Evolutionary conservation across 768 basidiomycete genomes (phyloP).

Genomic region (Lactarius sanguifluus): DNA sequence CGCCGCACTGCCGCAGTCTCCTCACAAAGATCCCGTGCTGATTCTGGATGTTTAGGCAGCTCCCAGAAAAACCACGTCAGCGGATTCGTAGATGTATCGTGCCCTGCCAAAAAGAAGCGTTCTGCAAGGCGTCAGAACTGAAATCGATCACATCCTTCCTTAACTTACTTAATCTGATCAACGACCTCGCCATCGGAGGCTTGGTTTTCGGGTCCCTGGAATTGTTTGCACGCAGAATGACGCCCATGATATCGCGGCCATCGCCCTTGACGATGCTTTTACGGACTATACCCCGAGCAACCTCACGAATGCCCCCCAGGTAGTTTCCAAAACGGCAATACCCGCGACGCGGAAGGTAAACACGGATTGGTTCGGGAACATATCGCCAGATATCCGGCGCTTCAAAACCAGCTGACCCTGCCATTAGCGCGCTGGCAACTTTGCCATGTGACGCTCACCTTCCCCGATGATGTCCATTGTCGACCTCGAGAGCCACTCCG

Average conservation of each 20-base stretch:
- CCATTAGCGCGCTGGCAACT: too few species aligned
- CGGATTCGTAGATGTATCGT: conserved; percentile 37
- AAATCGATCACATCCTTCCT: neutral
- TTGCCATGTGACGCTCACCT: too few species aligned
- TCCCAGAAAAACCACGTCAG: conserved; percentile 37
- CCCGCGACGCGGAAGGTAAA: conserved; percentile 35
- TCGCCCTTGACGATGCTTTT: conserved; percentile 33
- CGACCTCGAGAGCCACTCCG: too few species aligned
- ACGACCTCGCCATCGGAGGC: too few species aligned
- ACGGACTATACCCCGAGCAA: conserved; percentile 32
- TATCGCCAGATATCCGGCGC: conserved; percentile 26
- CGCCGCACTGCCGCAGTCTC: conserved; percentile 33
- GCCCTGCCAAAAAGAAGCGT: conserved; percentile 28
- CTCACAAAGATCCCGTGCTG: conserved; percentile 33
- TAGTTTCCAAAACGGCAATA: conserved; percentile 35
- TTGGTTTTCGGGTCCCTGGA: conserved; percentile 29
- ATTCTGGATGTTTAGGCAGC: conserved; percentile 33
- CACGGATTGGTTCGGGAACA: conserved; percentile 35
- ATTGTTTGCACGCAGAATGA: conserved; percentile 38
- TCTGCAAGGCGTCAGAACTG: conserved; percentile 1
- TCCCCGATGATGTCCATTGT: too few species aligned
- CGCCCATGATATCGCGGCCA: conserved; percentile 38
- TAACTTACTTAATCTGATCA: conserved; percentile 36
- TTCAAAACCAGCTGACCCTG: too few species aligned
- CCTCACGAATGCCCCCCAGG: conserved; percentile 30